These are phyloP conservation scores for Saposhnikovia divaricata DNA, from an alignment of 129 eudicot genomes.

Conservation along the genomic window DNA sequence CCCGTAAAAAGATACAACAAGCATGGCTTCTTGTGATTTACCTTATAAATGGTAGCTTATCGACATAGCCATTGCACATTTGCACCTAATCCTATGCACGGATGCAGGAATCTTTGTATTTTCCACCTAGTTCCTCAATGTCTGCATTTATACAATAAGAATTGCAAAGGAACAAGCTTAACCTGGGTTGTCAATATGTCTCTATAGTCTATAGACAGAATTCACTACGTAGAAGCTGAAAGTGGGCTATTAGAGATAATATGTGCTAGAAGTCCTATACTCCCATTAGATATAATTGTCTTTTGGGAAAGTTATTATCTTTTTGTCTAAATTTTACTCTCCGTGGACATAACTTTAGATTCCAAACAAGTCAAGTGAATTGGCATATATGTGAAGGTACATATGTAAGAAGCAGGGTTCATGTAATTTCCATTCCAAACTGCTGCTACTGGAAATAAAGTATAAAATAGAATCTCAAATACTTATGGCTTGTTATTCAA, in stretches of 20 bases:
- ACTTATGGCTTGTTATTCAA: not conserved
- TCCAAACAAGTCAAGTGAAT: not conserved
- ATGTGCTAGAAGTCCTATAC: too few species aligned
- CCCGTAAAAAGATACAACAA: not conserved
- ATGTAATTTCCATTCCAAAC: not conserved
- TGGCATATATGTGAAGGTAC: not conserved
- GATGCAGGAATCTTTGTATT: not conserved
- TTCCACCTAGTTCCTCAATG: not conserved
- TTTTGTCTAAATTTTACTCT: not conserved
- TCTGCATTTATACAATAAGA: not conserved
- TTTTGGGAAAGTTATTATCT: not conserved
- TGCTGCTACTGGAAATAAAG: not conserved
- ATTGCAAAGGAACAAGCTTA: not conserved
- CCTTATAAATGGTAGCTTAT: not conserved
- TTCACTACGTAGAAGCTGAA: not conserved
- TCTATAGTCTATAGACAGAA: not conserved
- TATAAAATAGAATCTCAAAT: too few species aligned
- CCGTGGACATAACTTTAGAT: not conserved
- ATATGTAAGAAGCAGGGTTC: not conserved
- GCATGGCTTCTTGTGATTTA: not conserved
- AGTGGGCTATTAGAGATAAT: not conserved
- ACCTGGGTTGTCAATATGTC: not conserved
- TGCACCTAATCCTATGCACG: not conserved
- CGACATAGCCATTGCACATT: not conserved
- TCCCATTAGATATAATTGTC: not conserved